Percentiles rank a stretch among this genome's conserved stretches.
Conservation (phyloP, 164 flowering plant species). For the Berberis thunbergii region DNA sequence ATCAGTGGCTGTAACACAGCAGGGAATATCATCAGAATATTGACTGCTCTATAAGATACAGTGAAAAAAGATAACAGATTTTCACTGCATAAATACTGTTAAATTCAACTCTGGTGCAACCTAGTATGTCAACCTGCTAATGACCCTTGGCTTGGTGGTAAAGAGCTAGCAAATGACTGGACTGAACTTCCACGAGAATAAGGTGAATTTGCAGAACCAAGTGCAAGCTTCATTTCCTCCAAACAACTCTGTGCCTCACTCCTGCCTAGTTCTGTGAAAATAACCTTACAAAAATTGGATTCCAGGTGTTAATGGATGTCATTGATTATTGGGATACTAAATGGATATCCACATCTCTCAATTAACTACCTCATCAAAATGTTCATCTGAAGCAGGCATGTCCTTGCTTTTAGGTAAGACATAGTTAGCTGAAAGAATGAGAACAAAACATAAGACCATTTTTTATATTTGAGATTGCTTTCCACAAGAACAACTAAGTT, state of each 20-base stretch:
- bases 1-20: too few species aligned
- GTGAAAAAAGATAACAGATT: too few species aligned
- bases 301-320: not conserved
- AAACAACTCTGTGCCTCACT: conserved; percentile 33
- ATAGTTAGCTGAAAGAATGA: conserved; percentile 36
- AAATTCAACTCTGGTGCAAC: too few species aligned
- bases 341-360: not conserved
- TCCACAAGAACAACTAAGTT: not conserved
- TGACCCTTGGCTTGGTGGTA: not conserved
- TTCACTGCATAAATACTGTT: too few species aligned
- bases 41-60: too few species aligned
- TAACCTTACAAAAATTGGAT: conserved; percentile 24
- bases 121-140: too few species aligned
- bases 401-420: conserved; percentile 46
- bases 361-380: conserved; percentile 44
- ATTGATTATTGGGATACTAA: not conserved
- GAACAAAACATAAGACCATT: not conserved
- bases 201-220: conserved; percentile 14
- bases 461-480: not conserved
- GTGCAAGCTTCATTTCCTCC: conserved; percentile 48
- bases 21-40: too few species aligned
- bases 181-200: conserved; percentile 21
- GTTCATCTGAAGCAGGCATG: conserved; percentile 46
- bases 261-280: conserved; percentile 34
- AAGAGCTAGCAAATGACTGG: conserved; percentile 15